Base-by-base conservation (phyloP, 257 asterid species). In the Nicotiana knightiana region DNA sequence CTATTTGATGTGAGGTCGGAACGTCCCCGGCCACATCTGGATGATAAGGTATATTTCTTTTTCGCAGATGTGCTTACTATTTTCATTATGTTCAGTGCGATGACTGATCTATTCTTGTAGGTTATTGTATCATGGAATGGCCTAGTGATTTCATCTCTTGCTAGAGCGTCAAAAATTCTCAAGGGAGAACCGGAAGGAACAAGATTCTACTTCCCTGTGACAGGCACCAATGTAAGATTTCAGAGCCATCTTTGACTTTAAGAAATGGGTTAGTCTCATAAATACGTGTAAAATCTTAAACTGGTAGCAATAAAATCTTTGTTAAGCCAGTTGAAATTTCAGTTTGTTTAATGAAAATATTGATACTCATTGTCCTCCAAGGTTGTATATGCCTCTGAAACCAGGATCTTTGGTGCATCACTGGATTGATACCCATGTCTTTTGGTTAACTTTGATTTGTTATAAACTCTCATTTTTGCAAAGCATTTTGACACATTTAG, bases 41-140 rank as follows among this genome's bases (percentile, higher is more conserved):
- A 96, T 86, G 97, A 96, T 85, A 96, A 96, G 96, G 99, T 94
- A 89, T 18, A 10, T 65, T 33, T 83, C 32, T 83, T 76, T 16
- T 43, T 24, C 12, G 32, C 13, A 35, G n/a, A 18, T 15, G 26
- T 35, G 51, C 61, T 3, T 6, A 46, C 62, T 24, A 48, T 79
- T 17, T 24, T 17, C 67, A 12, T 35, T 33, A 10, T 55, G 32
- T 75, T 53, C 77, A 37, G 71, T 65, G 63, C 28, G 78, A 39
- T 57, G 48, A 75, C 46, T 63, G 67, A 59, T 70, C 55, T 79
- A 83, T 82, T 66, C 32, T 84, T 54, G 65, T 81, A 96, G 99
- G 99, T 96, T 46, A 96, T 96, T 80, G 99, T 96, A 32, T 92
- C 99, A 2, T 96, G 99, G 99, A 96, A 96, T 80, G 99, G 99